Percentiles rank a stretch among this genome's conserved stretches.
phyloP scores from a whole-genome alignment of 148 eudicot species.

The Camellia japonica region DNA sequence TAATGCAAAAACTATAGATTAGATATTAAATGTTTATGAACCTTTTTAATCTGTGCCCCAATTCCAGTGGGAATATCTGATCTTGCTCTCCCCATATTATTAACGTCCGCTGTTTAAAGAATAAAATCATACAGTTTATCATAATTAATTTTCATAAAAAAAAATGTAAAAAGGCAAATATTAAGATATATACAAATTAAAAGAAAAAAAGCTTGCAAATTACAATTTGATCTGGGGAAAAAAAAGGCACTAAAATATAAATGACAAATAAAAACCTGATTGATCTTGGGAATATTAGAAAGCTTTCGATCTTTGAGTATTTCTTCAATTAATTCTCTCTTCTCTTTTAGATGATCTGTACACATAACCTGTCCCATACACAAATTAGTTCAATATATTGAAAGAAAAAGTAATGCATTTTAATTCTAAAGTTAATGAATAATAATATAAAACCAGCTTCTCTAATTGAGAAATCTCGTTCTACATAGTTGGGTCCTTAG shows the following conservation, averaged over 20 bases:
- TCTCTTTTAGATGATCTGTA: slow-evolving; percentile 46
- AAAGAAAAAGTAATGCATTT: background rate
- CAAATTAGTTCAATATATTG: background rate
- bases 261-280: slow-evolving; percentile 36
- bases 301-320: slow-evolving; percentile 48
- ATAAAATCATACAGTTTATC: background rate
- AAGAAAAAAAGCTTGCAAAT: background rate
- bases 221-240: background rate
- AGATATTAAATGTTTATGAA: too few relatives aligned
- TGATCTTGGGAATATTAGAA: slow-evolving; percentile 51
- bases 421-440: too few relatives aligned
- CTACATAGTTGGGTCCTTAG: too few relatives aligned
- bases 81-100: slow-evolving; percentile 83
- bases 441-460: too few relatives aligned
- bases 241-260: background rate
- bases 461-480: too few relatives aligned
- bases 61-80: too few relatives aligned
- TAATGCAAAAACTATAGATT: too few relatives aligned
- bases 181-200: background rate
- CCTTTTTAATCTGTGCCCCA: too few relatives aligned
- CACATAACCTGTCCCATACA: slow-evolving; percentile 65
- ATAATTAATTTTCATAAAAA: background rate
- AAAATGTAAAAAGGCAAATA: too few relatives aligned
- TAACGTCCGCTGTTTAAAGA: slow-evolving; percentile 49
- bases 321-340: slow-evolving; percentile 56